Percentiles rank a stretch among this genome's conserved stretches.
These are phyloP conservation scores for Saposhnikovia divaricata DNA, from an alignment of 129 eudicot species.

Conservation along the genomic window DNA sequence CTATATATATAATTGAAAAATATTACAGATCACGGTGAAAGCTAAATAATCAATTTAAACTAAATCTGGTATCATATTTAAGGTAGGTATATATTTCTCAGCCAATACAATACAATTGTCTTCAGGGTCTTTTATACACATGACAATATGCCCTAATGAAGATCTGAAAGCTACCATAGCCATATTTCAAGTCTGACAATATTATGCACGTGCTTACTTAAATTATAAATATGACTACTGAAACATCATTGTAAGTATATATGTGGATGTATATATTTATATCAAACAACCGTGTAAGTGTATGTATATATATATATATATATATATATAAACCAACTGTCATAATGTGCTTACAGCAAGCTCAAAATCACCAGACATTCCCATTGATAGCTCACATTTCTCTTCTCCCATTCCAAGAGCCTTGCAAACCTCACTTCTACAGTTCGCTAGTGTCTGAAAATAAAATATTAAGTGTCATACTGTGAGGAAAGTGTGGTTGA, in stretches of 20 bases:
- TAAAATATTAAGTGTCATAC: conserved; percentile 15
- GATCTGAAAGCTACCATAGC: neutral
- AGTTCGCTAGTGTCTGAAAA: conserved; percentile 65
- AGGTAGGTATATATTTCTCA: neutral
- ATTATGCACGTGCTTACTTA: neutral
- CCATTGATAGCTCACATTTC: conserved; percentile 77
- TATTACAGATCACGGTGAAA: too few species aligned
- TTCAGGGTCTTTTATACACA: neutral
- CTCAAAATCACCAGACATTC: conserved; percentile 98
- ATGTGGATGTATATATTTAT: neutral
- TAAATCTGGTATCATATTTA: neutral
- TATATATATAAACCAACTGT: neutral
- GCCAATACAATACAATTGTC: neutral
- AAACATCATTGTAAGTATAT: neutral
- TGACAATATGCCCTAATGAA: neutral
- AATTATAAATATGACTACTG: neutral
- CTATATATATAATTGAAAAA: neutral
- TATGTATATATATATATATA: too few species aligned
- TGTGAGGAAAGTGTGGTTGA: neutral
- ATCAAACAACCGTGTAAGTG: too few species aligned
- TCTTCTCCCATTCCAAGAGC: conserved; percentile 66
- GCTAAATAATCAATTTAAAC: neutral
- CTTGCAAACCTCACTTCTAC: conserved; percentile 70
- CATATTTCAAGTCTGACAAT: neutral
- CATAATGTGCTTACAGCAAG: conserved; percentile 56